Evolutionary conservation across 73 alveolate species (phyloP), one percentile per base, ranked within the genome.

Genomic region (Halteria grandinella): DNA sequence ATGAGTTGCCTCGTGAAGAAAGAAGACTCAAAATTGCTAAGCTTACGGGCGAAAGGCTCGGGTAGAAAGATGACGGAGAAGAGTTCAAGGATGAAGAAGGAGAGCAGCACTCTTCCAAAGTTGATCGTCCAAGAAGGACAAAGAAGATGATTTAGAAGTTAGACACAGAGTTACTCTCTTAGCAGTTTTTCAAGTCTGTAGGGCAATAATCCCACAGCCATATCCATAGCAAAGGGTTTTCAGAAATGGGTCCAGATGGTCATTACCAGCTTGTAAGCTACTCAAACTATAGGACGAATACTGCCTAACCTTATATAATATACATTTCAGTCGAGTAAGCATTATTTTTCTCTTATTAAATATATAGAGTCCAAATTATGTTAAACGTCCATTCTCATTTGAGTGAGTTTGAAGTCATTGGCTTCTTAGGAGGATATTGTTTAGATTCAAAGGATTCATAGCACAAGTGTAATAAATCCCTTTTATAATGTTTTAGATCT

Each of bases 351-450:
- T 39, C 10, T 39, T 39, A 10, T 39, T 11, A 11, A 39, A 39
- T 39, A 11, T 39, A 39, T 39, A 39, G 50, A 27, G 78, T 60
- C 23, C 24, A 8, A 62, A 5, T 62, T 4, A 25, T 62, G 20
- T 23, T 62, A 7, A 62, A 62, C 27, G 6, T 62, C 4, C 78
- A 62, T 62, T 62, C 78, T 20, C 78, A 62, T 62, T 39, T 62
- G 15, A 62, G 78, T 62, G 60, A 62, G 24, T 39, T 40, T 62
- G 78, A 62, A 41, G 60, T 62, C n/a, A 62, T 62, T 20, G 78
- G 78, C 18, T 62, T 62, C 45, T 62, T 62, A 41, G 78, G 78
- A 18, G 78, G 78, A 1, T 40, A 39, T 24, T 62, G 78, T 60
- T 62, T 17, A 40, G 15, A 39, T 39, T 39, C 50, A 24, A 62